Percentiles rank a stretch among this genome's conserved stretches.
phyloP scores from a whole-genome alignment of 352 stramenopile genomes.

The Elongisporangium senticosum region DNA sequence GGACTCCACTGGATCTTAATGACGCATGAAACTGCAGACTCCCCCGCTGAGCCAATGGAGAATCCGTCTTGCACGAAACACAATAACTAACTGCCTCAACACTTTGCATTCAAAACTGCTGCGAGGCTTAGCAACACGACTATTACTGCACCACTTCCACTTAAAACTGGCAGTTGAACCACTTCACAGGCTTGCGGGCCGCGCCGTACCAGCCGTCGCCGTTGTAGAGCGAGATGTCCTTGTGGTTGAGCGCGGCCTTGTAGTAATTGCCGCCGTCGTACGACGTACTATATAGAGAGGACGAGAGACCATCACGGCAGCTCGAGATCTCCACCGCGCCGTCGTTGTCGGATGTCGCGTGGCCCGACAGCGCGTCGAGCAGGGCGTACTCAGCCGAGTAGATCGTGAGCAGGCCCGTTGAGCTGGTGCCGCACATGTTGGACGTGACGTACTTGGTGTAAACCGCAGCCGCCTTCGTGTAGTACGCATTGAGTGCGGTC shows the following conservation, averaged over 20 bases:
- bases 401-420: constrained; percentile 11
- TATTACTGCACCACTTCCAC: background rate
- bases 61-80: too few species aligned
- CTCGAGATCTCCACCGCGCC: constrained; percentile 23
- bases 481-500: constrained; percentile 11
- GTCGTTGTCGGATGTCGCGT: constrained; percentile 19
- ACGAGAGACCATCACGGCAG: constrained; percentile 12
- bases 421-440: constrained; percentile 19
- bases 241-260: constrained; percentile 25
- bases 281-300: background rate
- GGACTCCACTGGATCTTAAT: too few species aligned
- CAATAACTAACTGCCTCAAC: too few species aligned
- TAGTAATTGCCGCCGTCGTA: constrained; percentile 17
- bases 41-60: too few species aligned
- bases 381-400: constrained; percentile 8
- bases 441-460: constrained; percentile 14
- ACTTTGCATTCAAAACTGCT: background rate
- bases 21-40: too few species aligned
- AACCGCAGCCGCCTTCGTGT: constrained; percentile 5
- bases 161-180: constrained; percentile 32
- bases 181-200: constrained; percentile 28
- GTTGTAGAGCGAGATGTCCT: constrained; percentile 20
- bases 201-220: constrained; percentile 19
- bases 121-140: too few species aligned
- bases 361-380: constrained; percentile 13